Base-by-base conservation (phyloP, 1,284 basidiomycete species). In the Trametes sp. region DNA sequence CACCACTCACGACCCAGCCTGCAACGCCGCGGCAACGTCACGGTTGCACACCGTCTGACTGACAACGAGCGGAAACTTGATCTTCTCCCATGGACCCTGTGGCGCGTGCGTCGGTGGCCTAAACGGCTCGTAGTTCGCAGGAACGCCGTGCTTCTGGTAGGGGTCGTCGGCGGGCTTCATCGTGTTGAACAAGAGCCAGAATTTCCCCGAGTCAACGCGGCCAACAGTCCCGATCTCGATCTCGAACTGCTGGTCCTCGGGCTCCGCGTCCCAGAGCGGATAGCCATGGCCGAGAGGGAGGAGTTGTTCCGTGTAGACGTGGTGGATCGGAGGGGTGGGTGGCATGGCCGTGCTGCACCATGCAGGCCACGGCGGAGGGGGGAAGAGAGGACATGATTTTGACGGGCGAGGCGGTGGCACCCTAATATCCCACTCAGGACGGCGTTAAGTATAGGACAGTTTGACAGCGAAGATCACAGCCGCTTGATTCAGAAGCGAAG, bases 211-310 rank as follows among this genome's bases (percentile, higher is more conserved):
- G 7, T 44, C 21, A 11, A 68, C 13, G 41, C 53, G 64, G 7
- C 64, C 66, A 1, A 70, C 64, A 29, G 68, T 67, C 11, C 69
- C 69, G 8, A 70, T 59, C 31, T 50, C 57, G 26, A 63, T 36
- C 46, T 63, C 64, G 28, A 29, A 44, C 21, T 46, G 49, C 9
- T 35, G 28, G 26, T 33, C 31, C 46, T 50, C 42, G 26, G 53
- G 64, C 36, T 66, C 64, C 2, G 61, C 61, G 36, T 59, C 51
- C 64, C 64, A 66, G 29, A 61, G 36, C 13, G 64, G 57, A 31
- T 41, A 54, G 3, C 64, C 64, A 24, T 55, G 59, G 21, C 58
- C 61, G 9, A 38, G 21, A 7, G 23, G 31, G 8, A 57, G 26
- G 31, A 57, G 55, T 21, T 48, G 45, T 24, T 36, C 21, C 19